Evolutionary conservation across 495 filamentous ascomycete species (phyloP), one percentile per base, ranked within the genome.

Genomic region (Sporormia fimetaria): DNA sequence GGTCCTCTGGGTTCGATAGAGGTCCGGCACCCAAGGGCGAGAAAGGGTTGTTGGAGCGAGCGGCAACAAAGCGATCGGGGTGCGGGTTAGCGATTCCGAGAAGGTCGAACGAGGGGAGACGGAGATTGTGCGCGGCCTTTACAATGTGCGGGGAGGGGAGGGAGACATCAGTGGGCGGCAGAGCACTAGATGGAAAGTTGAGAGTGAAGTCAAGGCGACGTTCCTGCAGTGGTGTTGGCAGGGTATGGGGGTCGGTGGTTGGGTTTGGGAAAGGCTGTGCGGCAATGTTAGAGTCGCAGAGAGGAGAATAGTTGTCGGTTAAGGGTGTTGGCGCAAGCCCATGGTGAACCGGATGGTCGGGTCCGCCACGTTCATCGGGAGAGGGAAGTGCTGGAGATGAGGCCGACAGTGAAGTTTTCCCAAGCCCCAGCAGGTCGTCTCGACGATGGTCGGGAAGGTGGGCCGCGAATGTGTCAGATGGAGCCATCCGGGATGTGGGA

Each of bases 11-110:
- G 3, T 49, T 49, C 17, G 52, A 49, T 5, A 56, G 40, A 12
- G 46, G 41, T 5, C 49, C 55, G 8, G 46, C 44, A 9, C 48
- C 52, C 12, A 53, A 17, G 9, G 30, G 25, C 14, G 44, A 24
- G 34, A 57, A 55, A 23, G 40, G 28, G 14, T 33, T 9, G 9
- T 10, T 42, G 18, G 31, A 44, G 24, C 10, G 32, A 21, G 32
- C 25, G 20, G 43, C 21, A 41, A 41, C 49, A 18, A 46, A 40
- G 16, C 54, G 48, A 37, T 63, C 57, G 2, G 60, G 61, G 37
- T 61, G 55, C 15, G 59, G 59, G 4, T 54, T 46, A 18, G 49
- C 56, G 18, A 64, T 64, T 10, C 59, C 59, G 0, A 62, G 46
- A 2, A 46, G 26, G 26, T 62, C 47, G 33, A 64, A 64, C 1